Evolutionary conservation across 1,284 basidiomycete species (phyloP), one percentile per base, ranked within the genome.

Genomic region (Coniophora puteana): DNA sequence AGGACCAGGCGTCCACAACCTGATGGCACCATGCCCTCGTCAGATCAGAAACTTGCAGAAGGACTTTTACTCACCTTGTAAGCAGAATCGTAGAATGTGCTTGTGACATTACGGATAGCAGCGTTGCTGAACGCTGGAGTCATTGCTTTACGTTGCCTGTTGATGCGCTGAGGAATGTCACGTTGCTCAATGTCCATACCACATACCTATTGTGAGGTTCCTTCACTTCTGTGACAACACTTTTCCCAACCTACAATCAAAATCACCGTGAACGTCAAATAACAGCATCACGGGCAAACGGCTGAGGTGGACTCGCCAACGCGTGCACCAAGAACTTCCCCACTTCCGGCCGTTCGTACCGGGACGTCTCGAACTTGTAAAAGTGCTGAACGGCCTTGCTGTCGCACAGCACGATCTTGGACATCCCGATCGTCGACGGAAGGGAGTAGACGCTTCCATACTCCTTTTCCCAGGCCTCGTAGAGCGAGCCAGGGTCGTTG

Each of bases 341-440:
- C 36, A 66, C 48, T 14, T 54, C 52, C 2, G 64, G 63, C 43
- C 68, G 65, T 1, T 68, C 59, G 49, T 78, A 78, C 0, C 17
- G 64, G 31, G 61, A 67, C 1, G 72, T 72, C 44, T 78, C 75
- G 43, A 61, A 66, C 1, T 68, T 55, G 48, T 74, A 74, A 44
- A 76, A 73, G 47, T 78, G 71, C 0, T 65, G 54, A 30, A 71
- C 61, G 1, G 76, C 76, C 51, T 71, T 74, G 2, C 74, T 69
- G 49, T 80, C 76, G 32, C 62, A 62, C 11, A 80, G 54, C 7
- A 75, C 55, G n/a, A 77, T 54, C 20, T 59, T 54, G 6, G 51
- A 60, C 1, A 56, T 51, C 3, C 74, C 73, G 20, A 78, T 52
- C 0, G 58, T 52, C 2, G 56, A 57, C 4, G 72, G 69, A 21